phyloP scores from a whole-genome alignment of 768 basidiomycete genomes.

The Lentinula sp. region DNA sequence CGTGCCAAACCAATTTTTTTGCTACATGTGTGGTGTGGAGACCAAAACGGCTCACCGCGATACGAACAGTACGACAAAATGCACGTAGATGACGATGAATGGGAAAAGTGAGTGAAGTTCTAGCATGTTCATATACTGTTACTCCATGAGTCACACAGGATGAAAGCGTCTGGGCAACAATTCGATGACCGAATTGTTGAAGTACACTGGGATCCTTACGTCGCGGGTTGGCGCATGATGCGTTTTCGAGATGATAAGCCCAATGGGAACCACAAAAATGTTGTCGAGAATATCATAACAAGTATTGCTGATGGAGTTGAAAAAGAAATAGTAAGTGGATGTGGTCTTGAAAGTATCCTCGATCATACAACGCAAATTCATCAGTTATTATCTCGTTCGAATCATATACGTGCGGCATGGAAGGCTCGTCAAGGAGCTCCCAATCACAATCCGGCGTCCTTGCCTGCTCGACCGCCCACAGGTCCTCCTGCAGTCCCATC shows the following conservation, averaged over 20 bases:
- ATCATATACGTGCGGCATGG: slow-evolving; percentile 66
- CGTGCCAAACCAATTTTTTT: slow-evolving; percentile 81
- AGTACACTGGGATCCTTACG: slow-evolving; percentile 78
- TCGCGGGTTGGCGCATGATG: slow-evolving; percentile 80
- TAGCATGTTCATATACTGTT: background rate
- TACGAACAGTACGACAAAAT: slow-evolving; percentile 87
- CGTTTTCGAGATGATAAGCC: slow-evolving; percentile 93
- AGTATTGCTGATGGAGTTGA: slow-evolving; percentile 95
- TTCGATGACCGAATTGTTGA: slow-evolving; percentile 92
- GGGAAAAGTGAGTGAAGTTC: slow-evolving; percentile 70
- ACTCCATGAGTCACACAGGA: slow-evolving; percentile 33
- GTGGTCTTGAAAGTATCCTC: background rate
- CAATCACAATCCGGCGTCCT: slow-evolving; percentile 15
- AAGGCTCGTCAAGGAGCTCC: slow-evolving; percentile 50
- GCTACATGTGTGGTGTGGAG: slow-evolving; percentile 79
- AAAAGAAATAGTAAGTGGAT: slow-evolving; percentile 63
- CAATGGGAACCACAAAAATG: slow-evolving; percentile 78
- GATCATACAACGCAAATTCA: slow-evolving; percentile 4
- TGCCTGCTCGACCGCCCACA: slow-evolving; percentile 18
- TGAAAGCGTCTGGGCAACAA: slow-evolving; percentile 82
- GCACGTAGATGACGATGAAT: slow-evolving; percentile 83
- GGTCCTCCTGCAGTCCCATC: slow-evolving; percentile 10
- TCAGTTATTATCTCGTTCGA: slow-evolving; percentile 64
- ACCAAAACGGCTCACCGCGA: slow-evolving; percentile 39
- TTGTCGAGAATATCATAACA: slow-evolving; percentile 84